These are phyloP conservation scores for Amoebophrya sp. DNA, from an alignment of 169 alveolate genomes.

Conservation along the genomic window DNA sequence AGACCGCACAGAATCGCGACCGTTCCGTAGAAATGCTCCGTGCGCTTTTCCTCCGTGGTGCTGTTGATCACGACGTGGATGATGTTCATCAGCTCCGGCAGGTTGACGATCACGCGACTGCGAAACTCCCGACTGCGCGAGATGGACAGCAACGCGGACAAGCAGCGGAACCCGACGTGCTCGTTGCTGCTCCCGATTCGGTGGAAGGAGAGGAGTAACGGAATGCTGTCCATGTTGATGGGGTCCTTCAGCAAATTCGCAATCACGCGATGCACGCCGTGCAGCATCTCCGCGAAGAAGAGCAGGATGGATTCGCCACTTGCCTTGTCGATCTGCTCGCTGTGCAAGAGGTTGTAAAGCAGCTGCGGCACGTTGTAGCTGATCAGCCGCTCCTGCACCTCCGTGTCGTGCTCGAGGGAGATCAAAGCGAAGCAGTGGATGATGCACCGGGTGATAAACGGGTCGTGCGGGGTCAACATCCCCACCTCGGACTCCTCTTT, in stretches of 20 bases:
- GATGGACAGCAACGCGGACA: constrained; percentile 41
- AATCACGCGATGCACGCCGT: constrained; percentile 30
- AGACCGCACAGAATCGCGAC: constrained; percentile 43
- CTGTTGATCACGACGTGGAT: constrained; percentile 36
- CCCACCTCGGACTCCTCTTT: background rate
- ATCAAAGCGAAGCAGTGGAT: constrained; percentile 45
- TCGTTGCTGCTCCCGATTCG: background rate
- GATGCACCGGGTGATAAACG: constrained; percentile 45
- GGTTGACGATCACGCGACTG: constrained; percentile 35
- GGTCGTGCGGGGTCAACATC: constrained; percentile 41
- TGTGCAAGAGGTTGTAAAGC: constrained; percentile 42
- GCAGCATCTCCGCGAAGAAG: constrained; percentile 50
- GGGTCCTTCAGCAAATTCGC: background rate
- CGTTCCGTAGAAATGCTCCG: constrained; percentile 42
- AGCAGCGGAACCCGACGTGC: constrained; percentile 36
- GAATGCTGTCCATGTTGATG: background rate
- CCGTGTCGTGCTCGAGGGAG: constrained; percentile 41
- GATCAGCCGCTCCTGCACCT: constrained; percentile 32
- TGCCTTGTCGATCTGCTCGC: constrained; percentile 51
- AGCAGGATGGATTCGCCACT: constrained; percentile 48
- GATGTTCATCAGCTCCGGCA: constrained; percentile 42
- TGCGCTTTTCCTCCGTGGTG: constrained; percentile 29
- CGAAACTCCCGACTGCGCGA: background rate
- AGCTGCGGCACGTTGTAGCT: constrained; percentile 35
- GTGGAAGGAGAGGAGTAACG: background rate